Base-by-base conservation (phyloP, 495 filamentous ascomycete genomes). In the Chaetomium cochliodes region DNA sequence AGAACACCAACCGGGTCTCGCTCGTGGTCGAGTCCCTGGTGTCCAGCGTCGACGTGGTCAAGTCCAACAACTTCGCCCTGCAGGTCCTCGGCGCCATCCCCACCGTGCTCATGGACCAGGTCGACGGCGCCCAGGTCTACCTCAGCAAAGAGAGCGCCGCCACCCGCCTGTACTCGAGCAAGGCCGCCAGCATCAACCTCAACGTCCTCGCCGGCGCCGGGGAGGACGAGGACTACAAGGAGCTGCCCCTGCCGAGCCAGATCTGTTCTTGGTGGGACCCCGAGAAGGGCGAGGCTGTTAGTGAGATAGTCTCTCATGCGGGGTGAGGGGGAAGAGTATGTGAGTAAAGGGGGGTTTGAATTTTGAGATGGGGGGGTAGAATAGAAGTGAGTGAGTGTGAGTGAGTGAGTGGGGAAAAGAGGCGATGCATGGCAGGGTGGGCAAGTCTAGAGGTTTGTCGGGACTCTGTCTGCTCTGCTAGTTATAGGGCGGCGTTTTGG, bases 21-120 rank as follows among this genome's bases (percentile, higher is more conserved):
- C 85, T 99, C 60, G 86, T 97, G 49, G 84, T 97, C 51, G 93
- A 97, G 70, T 90, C 87, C 0, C 86, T 99, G 33, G 91, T 99
- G 50, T 93, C 90, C 58, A 89, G 88, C 41, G 86, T 99, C 58
- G 94, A 98, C 70, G 88, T 93, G 51, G 93, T 99, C 83, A 97
- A 96, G 80, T 92, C 86, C 60, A 84, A 90, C 62, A 93, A 92
- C 69, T 97, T 99, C 73, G 92, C 92, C 39, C 79, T 98, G 22
- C 93, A 98, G 77, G 88, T 98, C 37, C 76, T 92, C 46, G 58
- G 49, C 46, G 84, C 80, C 9, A 82, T 96, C 28, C 94, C 96
- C 15, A 97, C 92, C 23, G 77, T 98, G 59, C 77, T 97, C 58
- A 78, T 98, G 55, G 96, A 98, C 74, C 91, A 97, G 79, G 88